Evolutionary conservation across 164 flowering plant species (phyloP).

Genomic region (Annona squamosa): DNA sequence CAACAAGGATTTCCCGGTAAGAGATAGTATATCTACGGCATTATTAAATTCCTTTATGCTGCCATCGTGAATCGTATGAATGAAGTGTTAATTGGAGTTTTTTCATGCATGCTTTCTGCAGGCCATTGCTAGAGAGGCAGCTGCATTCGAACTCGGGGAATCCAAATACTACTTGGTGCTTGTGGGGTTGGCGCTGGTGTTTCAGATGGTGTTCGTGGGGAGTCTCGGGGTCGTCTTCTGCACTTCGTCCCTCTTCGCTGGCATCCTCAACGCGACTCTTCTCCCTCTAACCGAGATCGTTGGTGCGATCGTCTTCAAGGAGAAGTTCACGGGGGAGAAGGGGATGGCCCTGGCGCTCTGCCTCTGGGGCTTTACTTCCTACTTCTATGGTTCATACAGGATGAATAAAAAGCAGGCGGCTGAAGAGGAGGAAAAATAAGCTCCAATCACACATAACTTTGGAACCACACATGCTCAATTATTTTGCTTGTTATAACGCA

Average conservation of each 20-base stretch:
- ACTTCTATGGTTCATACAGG: constrained; percentile 4
- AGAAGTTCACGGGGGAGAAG: constrained; percentile 13
- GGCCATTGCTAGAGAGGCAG: not conserved
- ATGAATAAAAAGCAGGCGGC: not conserved
- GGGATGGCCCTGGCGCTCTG: constrained; percentile 12
- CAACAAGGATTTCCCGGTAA: not conserved
- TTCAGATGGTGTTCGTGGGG: constrained; percentile 1
- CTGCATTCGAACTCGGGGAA: not conserved
- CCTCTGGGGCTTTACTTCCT: constrained; percentile 12
- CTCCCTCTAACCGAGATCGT: constrained; percentile 5
- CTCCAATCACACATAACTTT: too few species aligned
- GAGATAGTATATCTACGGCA: not conserved
- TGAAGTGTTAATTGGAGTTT: not conserved
- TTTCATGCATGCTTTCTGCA: not conserved
- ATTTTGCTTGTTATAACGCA: too few species aligned
- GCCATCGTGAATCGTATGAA: not conserved
- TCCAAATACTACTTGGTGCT: not conserved
- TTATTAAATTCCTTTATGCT: not conserved
- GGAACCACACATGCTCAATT: too few species aligned
- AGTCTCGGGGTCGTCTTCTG: not conserved
- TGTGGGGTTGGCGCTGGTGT: not conserved
- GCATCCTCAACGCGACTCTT: constrained; percentile 2
- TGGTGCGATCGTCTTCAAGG: constrained; percentile 5
- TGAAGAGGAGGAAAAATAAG: not conserved
- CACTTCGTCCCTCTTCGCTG: constrained; percentile 4